Base-by-base conservation (phyloP, 1,284 basidiomycete genomes). In the Rhodotorula sp. region DNA sequence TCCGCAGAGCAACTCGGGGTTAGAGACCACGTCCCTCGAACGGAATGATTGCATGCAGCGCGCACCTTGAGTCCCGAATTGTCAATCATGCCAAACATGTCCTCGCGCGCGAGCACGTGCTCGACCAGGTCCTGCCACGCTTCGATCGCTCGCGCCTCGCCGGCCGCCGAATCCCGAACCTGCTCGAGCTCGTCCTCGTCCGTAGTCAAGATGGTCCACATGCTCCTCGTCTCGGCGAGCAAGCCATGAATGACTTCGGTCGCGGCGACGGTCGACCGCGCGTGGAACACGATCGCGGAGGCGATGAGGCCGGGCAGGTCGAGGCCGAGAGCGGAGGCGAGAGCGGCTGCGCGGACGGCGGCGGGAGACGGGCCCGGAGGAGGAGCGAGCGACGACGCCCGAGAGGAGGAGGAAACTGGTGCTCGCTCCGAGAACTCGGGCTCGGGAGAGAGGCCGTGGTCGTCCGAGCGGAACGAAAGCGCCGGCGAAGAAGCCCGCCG, bases 281-380 rank as follows among this genome's bases (percentile, higher is more conserved):
- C 64, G 57, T 70, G 69, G 62, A 76, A 76, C 15, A 76, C 75
- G 67, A 76, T 74, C 2, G 74, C 65, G 3, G 63, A 67, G 6
- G 75, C 75, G 64, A 76, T 62, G 23, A 76, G 62, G n/a, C 75
- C 75, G 15, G 75, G 39, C 14, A 76, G 72, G 64, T 76, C 75
- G 70, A 76, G 72, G 4, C 31, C 39, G 48, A 74, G 70, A 5
- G 64, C 29, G 16, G 31, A 21, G 34, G 58, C 65, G 29, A 75
- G 64, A 2, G 60, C 18, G 21, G 51, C 23, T 16, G 74, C 74
- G 31, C 65, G 68, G 4, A 16, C 23, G 5, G 70, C 54, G 10
- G 59, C 14, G 16, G 29, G 51, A 21, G 57, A 58, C 4, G 39
- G 34, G 10, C 39, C n/a, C 5, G 26, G 26, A 10, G 26, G 26